phyloP scores from a whole-genome alignment of 108 stramenopile genomes.

The Epipyxis sp. region DNA sequence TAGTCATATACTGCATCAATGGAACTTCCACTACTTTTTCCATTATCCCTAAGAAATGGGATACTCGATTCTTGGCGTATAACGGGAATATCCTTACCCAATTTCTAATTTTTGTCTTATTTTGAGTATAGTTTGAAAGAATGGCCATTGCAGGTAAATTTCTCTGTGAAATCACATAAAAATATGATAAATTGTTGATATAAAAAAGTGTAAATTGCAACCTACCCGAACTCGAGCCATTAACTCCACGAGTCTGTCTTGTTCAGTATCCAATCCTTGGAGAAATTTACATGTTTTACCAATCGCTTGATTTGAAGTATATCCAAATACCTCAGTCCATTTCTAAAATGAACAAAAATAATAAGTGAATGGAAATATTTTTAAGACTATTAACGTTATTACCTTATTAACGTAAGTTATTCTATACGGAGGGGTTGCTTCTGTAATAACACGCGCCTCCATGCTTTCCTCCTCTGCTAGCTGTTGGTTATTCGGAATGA shows the following conservation, averaged over 20 bases:
- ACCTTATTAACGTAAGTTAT: background rate
- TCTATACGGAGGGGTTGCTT: background rate
- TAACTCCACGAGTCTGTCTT: background rate
- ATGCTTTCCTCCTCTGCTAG: background rate
- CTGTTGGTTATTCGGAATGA: background rate
- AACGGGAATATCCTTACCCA: background rate
- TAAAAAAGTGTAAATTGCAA: too few relatives aligned
- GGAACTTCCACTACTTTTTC: too few relatives aligned
- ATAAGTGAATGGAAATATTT: background rate
- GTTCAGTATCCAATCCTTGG: background rate
- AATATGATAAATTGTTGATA: too few relatives aligned
- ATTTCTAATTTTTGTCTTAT: background rate
- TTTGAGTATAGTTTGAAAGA: background rate
- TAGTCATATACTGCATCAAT: background rate
- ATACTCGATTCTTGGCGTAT: background rate
- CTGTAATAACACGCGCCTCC: background rate
- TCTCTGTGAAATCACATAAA: background rate
- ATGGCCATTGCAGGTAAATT: background rate
- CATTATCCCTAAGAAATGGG: constrained; percentile 10
- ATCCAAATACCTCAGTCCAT: background rate
- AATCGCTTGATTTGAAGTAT: background rate
- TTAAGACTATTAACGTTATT: background rate
- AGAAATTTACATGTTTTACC: background rate
- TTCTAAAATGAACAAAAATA: background rate
- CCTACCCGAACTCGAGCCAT: background rate